Evolutionary conservation across 1,139 yeast genomes (phyloP).

Genomic region (Diutina sp.): DNA sequence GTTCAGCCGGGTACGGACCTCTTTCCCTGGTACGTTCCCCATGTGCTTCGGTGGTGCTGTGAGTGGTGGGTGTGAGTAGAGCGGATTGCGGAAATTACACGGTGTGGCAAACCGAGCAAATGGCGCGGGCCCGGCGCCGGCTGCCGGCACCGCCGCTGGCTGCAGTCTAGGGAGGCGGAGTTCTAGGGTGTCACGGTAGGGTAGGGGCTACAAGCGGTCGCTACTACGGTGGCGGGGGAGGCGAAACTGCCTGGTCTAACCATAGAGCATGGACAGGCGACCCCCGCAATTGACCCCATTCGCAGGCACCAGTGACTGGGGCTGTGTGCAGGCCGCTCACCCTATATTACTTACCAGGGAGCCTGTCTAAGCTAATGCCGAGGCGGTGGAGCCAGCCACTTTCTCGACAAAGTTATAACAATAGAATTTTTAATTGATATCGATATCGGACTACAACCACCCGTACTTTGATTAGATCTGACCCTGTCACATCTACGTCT

Average conservation of each 20-base stretch:
- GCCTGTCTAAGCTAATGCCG: no score
- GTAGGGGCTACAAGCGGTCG: not conserved
- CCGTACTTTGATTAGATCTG: no score
- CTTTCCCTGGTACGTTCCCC: conserved; percentile 54
- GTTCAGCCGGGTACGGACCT: conserved; percentile 21
- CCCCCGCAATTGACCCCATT: not conserved
- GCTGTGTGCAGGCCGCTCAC: not conserved
- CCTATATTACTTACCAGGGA: no score
- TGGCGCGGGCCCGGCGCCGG: not conserved
- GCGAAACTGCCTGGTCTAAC: no score
- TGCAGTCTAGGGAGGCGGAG: not conserved
- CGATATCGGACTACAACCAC: no score
- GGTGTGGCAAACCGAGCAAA: not conserved
- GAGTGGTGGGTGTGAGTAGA: not conserved
- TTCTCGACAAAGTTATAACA: no score
- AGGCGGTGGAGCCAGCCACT: not conserved
- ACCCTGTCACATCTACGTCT: no score
- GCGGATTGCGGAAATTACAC: not conserved
- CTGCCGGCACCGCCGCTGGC: not conserved
- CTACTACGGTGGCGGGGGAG: not conserved
- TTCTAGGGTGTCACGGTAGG: no score
- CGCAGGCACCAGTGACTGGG: not conserved
- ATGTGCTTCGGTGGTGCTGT: conserved; percentile 12
- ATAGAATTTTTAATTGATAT: no score
- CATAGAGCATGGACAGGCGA: not conserved